phyloP scores from a whole-genome alignment of 148 eudicot species.

The Rhododendron kiyosumense region DNA sequence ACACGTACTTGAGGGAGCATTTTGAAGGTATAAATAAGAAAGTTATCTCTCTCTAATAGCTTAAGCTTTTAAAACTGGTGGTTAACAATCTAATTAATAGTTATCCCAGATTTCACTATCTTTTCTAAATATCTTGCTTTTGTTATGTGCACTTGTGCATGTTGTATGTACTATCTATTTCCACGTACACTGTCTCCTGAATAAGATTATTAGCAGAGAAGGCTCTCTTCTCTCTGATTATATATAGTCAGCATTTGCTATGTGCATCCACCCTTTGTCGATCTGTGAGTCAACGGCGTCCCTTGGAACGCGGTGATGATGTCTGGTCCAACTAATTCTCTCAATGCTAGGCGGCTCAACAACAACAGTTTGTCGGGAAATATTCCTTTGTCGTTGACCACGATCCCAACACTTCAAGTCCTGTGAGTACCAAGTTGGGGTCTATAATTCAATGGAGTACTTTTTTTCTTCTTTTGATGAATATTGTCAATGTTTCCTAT shows the following conservation, averaged over 20 bases:
- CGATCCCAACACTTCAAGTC: constrained; percentile 45
- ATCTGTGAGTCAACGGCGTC: neutral
- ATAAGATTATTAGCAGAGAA: neutral
- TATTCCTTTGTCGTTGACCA: constrained; percentile 59
- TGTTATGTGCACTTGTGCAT: neutral
- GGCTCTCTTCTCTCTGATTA: neutral
- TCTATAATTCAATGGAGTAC: neutral
- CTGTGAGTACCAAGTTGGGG: constrained; percentile 55
- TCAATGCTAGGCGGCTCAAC: constrained; percentile 66
- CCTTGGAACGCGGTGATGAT: neutral
- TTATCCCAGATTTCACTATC: neutral
- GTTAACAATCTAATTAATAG: too few relatives aligned
- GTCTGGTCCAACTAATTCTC: constrained; percentile 17
- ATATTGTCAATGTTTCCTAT: neutral
- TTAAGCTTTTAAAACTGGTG: too few relatives aligned
- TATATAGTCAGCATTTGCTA: neutral
- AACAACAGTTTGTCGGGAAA: constrained; percentile 61
- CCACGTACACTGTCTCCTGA: neutral
- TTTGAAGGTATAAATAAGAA: too few relatives aligned
- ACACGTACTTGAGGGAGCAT: too few relatives aligned
- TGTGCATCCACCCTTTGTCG: neutral
- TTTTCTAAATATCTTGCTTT: neutral
- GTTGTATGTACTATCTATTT: neutral
- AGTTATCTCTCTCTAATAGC: too few relatives aligned
- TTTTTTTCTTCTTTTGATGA: neutral